Conservation (phyloP, 2,329 filamentous ascomycete genomes). For the Truncatella angustata region DNA sequence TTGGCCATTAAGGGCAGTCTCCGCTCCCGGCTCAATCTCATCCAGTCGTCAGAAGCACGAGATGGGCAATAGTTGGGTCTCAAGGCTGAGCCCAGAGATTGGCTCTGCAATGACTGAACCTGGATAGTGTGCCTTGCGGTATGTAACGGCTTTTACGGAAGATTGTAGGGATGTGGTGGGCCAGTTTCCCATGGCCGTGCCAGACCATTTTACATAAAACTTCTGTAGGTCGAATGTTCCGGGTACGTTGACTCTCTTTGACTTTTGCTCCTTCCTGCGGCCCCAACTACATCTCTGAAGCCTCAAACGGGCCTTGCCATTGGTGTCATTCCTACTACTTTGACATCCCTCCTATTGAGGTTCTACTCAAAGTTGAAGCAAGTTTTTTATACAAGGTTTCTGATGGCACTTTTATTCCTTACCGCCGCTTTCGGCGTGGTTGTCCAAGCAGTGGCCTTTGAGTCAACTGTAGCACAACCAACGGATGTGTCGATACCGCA, state of each 20-base stretch:
- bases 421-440: conserved; percentile 29
- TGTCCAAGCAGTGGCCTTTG: conserved; percentile 33
- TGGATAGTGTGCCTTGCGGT: conserved; percentile 1
- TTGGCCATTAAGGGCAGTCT: not conserved
- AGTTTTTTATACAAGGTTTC: not conserved
- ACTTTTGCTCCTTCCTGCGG: not conserved
- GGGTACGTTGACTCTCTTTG: not conserved
- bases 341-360: not conserved
- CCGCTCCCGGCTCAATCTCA: not conserved
- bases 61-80: not conserved
- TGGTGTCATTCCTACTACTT: too few species aligned
- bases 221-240: not conserved
- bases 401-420: conserved; percentile 20
- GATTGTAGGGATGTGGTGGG: not conserved
- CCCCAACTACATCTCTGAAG: not conserved
- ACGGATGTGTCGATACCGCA: conserved; percentile 33
- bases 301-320: too few species aligned
- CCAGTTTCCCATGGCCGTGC: too few species aligned
- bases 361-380: not conserved
- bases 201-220: not conserved
- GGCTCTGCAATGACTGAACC: not conserved
- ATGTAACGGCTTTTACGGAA: not conserved
- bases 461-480: conserved; percentile 28
- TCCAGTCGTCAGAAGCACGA: not conserved
- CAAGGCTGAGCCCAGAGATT: not conserved